Evolutionary conservation across 305 asterid species (phyloP), one percentile per base, ranked within the genome.

Genomic region (Fraxinus nigra): DNA sequence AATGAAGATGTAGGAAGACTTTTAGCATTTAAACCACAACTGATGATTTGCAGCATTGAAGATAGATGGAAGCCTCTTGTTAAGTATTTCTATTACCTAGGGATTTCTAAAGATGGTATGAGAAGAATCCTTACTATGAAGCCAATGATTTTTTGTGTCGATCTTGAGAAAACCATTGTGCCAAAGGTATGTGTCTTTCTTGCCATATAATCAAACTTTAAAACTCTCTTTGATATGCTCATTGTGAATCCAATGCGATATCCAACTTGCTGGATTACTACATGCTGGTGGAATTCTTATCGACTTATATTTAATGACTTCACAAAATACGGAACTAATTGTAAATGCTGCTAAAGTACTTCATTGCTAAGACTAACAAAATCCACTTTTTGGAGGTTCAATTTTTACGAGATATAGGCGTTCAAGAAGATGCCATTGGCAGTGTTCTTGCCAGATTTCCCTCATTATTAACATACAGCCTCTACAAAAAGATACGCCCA

Each of bases 41-140:
- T 96, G 87, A 96, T 96, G 98, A 94, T 86, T 61, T 96, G 98
- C 79, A 91, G 98, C 87, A 96, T 94, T 48, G 98, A 94, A 78
- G 95, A 93, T 51, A 89, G 89, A 86, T 94, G 91, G 97, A 90
- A 40, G 87, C 99, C 99, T 88, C 98, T 95, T 2, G 92, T 94
- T n/a, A 93, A 92, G 94, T 96, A 94, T 80, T 90, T 94, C 78
- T 91, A 96, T 87, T 96, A 96, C 90, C 95, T 93, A 5, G 98
- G 99, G 78, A 89, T 95, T 81, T 85, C 98, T 1, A 94, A 89
- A 87, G 98, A 88, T 81, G 96, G 97, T 72, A 94, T 94, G 98
- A 92, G 92, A 88, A 90, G 96, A 89, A 94, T 95, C 84, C 97
- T 95, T 67, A 91, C 88, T 26, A 79, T 81, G 80, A 92, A 91